These are phyloP conservation scores for Helotiales sp. DNA, from an alignment of 2,329 filamentous ascomycete genomes.

Conservation along the genomic window DNA sequence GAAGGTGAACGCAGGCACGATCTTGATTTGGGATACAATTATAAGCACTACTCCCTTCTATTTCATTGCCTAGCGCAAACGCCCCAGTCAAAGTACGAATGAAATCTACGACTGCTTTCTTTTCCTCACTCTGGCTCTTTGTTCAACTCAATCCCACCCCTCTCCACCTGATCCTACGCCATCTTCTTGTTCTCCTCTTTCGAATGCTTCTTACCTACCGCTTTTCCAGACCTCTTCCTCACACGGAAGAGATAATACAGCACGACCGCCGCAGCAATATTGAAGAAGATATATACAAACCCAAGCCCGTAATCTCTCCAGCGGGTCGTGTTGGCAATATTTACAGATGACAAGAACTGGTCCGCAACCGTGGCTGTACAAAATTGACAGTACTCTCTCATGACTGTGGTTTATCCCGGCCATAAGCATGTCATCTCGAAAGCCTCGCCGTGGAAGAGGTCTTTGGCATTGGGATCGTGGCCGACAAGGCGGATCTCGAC, in stretches of 20 bases:
- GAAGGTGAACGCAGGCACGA: no score
- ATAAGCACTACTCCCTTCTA: not conserved
- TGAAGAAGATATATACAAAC: slow-evolving; percentile 62
- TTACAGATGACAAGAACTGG: slow-evolving; percentile 52
- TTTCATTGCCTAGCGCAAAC: not conserved
- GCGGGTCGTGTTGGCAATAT: slow-evolving; percentile 59
- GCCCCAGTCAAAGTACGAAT: not conserved
- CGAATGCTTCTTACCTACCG: slow-evolving; percentile 12
- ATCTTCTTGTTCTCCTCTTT: slow-evolving; percentile 34
- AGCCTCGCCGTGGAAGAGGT: not conserved
- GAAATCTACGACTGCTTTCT: not conserved
- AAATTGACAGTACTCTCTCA: slow-evolving; percentile 62
- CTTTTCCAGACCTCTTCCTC: slow-evolving; percentile 18
- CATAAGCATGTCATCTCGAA: no score
- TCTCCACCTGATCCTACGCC: slow-evolving; percentile 10
- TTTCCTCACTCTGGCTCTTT: not conserved
- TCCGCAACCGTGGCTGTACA: slow-evolving; percentile 59
- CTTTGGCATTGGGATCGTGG: not conserved
- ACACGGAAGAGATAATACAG: slow-evolving; percentile 57
- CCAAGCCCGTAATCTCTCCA: slow-evolving; percentile 72
- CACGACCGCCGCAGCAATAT: slow-evolving; percentile 55
- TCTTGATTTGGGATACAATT: no score
- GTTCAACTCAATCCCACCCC: not conserved
- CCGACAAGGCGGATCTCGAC: not conserved
- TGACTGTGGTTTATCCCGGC: no score